Conservation (phyloP, 768 basidiomycete species). For the Kwoniella pini region DNA sequence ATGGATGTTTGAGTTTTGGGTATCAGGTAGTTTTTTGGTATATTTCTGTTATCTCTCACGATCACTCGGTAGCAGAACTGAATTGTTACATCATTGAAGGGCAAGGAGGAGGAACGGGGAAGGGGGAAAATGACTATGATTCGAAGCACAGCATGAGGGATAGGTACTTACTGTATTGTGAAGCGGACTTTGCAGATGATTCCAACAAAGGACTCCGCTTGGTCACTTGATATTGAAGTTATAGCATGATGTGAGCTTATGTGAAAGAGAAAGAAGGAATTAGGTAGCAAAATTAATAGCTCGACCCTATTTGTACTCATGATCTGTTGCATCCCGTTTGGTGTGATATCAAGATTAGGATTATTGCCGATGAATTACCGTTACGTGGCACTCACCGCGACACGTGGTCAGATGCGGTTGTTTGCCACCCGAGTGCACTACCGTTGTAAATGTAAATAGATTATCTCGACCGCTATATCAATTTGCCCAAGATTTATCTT, state of each 20-base stretch:
- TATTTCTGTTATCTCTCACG: constrained; percentile 47
- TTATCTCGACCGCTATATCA: too few relatives aligned
- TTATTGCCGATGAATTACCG: constrained; percentile 5
- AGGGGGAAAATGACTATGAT: too few relatives aligned
- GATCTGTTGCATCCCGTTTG: too few relatives aligned
- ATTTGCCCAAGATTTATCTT: too few relatives aligned
- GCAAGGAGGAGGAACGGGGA: constrained; percentile 11
- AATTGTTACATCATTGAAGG: constrained; percentile 46
- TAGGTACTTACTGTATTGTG: not conserved
- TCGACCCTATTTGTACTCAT: too few relatives aligned
- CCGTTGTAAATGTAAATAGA: not conserved
- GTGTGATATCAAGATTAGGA: not conserved
- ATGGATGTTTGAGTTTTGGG: not conserved
- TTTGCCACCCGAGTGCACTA: constrained; percentile 30
- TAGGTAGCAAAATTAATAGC: not conserved
- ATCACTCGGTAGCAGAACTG: constrained; percentile 53
- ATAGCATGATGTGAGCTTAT: constrained; percentile 10
- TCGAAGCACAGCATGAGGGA: too few relatives aligned
- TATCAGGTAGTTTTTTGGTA: constrained; percentile 51
- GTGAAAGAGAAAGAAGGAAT: constrained; percentile 7
- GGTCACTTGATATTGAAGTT: not conserved
- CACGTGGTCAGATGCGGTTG: constrained; percentile 6
- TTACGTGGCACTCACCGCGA: not conserved
- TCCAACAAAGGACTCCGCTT: constrained; percentile 20
- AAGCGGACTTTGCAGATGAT: constrained; percentile 15